phyloP scores from a whole-genome alignment of 1,139 yeast species.

The Yamadazyma dushanensis region DNA sequence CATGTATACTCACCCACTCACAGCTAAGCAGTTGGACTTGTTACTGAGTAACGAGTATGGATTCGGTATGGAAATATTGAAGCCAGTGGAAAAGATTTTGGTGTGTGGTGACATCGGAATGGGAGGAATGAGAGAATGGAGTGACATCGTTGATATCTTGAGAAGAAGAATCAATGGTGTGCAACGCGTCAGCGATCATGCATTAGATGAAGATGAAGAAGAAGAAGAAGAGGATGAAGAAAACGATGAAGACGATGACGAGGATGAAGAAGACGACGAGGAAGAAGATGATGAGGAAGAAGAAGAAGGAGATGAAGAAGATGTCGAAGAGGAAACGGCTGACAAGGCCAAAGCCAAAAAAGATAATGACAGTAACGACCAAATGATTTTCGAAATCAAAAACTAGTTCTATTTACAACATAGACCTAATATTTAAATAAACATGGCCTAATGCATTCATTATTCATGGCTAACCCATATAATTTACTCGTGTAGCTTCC shows the following conservation, averaged over 20 bases:
- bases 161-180: slow-evolving; percentile 50
- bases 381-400: slow-evolving; percentile 38
- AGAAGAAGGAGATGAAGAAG: slow-evolving; percentile 23
- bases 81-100: slow-evolving; percentile 90
- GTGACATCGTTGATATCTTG: slow-evolving; percentile 80
- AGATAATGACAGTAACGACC: slow-evolving; percentile 22
- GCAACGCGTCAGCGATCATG: slow-evolving; percentile 28
- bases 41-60: slow-evolving; percentile 46
- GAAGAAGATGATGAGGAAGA: slow-evolving; percentile 30
- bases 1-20: slow-evolving; percentile 93
- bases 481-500: slow-evolving; percentile 1
- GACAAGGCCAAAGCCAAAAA: slow-evolving; percentile 19
- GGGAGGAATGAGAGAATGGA: slow-evolving; percentile 99
- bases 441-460: not conserved
- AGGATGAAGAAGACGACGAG: slow-evolving; percentile 31
- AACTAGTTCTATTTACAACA: slow-evolving; percentile 6
- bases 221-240: slow-evolving; percentile 38
- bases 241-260: slow-evolving; percentile 37
- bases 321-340: slow-evolving; percentile 26
- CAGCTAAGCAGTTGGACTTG: slow-evolving; percentile 73
- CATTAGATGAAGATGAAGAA: slow-evolving; percentile 33
- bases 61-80: slow-evolving; percentile 69
- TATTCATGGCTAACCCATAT: not conserved
- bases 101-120: slow-evolving; percentile 96
- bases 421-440: slow-evolving; percentile 1